phyloP scores from a whole-genome alignment of 305 asterid species.

The Plantago lanceolata region DNA sequence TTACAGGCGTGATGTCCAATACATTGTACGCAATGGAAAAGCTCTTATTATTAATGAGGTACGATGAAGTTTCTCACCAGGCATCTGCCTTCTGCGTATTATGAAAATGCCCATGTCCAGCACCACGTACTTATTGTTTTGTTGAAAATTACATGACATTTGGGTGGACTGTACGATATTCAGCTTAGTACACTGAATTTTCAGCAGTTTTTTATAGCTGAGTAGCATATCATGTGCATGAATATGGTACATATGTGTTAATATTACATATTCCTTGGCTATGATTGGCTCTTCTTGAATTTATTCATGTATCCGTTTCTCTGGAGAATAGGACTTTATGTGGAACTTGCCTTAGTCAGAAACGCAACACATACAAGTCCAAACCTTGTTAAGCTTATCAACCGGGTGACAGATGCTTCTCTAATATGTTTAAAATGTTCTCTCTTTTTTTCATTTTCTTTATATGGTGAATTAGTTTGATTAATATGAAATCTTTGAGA shows the following conservation, averaged over 20 bases:
- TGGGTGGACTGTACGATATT: background rate
- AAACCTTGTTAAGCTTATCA: too few species aligned
- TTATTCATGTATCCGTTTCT: too few species aligned
- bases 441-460: background rate
- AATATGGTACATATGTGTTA: background rate
- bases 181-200: background rate
- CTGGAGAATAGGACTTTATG: too few species aligned
- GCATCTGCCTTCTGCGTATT: conserved; percentile 8
- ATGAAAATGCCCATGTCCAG: background rate
- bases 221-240: background rate
- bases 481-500: conserved; percentile 5
- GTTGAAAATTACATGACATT: background rate
- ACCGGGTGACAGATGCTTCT: too few species aligned
- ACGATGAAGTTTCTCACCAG: conserved; percentile 22
- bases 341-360: too few species aligned
- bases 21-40: conserved; percentile 83
- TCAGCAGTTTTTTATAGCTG: background rate
- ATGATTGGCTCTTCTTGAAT: too few species aligned
- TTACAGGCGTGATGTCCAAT: conserved; percentile 87
- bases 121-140: background rate
- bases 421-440: too few species aligned
- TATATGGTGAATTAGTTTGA: conserved; percentile 7
- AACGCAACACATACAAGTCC: too few species aligned
- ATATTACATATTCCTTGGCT: too few species aligned
- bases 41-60: conserved; percentile 97